Conservation (phyloP, 257 asterid species). For the Solanum dulcamara region DNA sequence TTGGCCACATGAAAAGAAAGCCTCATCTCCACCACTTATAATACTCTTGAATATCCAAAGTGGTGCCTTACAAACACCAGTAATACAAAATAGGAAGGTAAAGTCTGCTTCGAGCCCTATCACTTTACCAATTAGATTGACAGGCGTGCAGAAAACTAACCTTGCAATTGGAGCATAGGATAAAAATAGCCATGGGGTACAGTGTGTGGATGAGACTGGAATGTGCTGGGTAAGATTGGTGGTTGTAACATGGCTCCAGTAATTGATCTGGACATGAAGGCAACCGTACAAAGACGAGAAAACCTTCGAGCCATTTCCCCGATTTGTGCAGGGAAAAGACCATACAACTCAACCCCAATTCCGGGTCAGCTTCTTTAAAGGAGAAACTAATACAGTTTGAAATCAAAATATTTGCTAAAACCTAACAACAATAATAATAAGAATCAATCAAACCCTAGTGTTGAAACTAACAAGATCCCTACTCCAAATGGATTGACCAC, state of each 20-base stretch:
- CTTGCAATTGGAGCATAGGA: slow-evolving; percentile 21
- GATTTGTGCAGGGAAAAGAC: neutral
- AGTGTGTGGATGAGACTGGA: neutral
- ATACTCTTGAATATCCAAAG: neutral
- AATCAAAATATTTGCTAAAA: slow-evolving; percentile 18
- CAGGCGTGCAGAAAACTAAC: neutral
- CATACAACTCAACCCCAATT: neutral
- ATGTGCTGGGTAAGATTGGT: neutral
- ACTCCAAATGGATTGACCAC: slow-evolving; percentile 2
- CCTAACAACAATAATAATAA: slow-evolving; percentile 9
- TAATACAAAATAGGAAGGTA: neutral
- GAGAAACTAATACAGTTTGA: neutral
- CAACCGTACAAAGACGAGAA: neutral
- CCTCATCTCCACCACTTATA: neutral
- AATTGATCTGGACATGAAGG: neutral
- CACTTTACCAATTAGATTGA: neutral
- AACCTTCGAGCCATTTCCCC: neutral
- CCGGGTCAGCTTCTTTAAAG: neutral
- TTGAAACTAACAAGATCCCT: slow-evolving; percentile 5
- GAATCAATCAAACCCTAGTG: slow-evolving; percentile 3
- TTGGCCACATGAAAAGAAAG: neutral
- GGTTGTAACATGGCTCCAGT: neutral
- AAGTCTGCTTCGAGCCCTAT: neutral
- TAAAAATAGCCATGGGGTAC: neutral
- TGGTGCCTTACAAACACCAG: neutral